These are phyloP conservation scores for Letharia lupina DNA, from an alignment of 495 filamentous ascomycete genomes.

Conservation along the genomic window DNA sequence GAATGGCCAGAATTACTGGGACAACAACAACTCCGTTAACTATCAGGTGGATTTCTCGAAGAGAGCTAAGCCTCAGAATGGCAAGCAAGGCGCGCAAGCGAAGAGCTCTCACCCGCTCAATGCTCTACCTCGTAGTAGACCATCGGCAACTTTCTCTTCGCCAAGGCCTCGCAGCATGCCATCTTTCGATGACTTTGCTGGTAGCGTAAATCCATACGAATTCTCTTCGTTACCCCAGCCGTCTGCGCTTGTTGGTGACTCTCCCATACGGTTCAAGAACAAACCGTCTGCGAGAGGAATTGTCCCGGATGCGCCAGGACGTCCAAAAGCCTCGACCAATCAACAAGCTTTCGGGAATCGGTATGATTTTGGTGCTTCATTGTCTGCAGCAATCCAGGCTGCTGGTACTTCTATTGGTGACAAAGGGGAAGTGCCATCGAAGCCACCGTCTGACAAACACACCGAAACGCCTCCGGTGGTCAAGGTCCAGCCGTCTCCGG, in stretches of 20 bases:
- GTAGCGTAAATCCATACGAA: conserved; percentile 43
- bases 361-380: conserved; percentile 87
- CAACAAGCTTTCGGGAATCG: conserved; percentile 81
- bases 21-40: conserved; percentile 80
- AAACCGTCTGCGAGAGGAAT: conserved; percentile 22
- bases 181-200: conserved; percentile 59
- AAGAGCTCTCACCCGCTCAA: conserved; percentile 46
- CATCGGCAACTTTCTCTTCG: conserved; percentile 40
- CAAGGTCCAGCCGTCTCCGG: conserved; percentile 4
- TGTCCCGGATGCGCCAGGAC: conserved; percentile 41
- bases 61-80: conserved; percentile 52
- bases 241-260: conserved; percentile 30
- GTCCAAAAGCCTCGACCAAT: conserved; percentile 50
- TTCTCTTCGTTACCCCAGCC: conserved; percentile 50
- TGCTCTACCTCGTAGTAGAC: conserved; percentile 70
- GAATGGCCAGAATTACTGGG: conserved; percentile 83
- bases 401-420: conserved; percentile 17
- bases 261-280: conserved; percentile 42
- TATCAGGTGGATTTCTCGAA: conserved; percentile 90
- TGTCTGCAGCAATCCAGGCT: conserved; percentile 67
- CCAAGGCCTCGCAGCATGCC: conserved; percentile 55
- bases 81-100: conserved; percentile 43
- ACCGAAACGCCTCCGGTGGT: neutral
- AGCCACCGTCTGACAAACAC: conserved; percentile 34
- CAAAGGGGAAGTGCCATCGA: conserved; percentile 17